These are phyloP conservation scores for Mycocentrospora acerina DNA, from an alignment of 2,329 filamentous ascomycete genomes.

Conservation along the genomic window DNA sequence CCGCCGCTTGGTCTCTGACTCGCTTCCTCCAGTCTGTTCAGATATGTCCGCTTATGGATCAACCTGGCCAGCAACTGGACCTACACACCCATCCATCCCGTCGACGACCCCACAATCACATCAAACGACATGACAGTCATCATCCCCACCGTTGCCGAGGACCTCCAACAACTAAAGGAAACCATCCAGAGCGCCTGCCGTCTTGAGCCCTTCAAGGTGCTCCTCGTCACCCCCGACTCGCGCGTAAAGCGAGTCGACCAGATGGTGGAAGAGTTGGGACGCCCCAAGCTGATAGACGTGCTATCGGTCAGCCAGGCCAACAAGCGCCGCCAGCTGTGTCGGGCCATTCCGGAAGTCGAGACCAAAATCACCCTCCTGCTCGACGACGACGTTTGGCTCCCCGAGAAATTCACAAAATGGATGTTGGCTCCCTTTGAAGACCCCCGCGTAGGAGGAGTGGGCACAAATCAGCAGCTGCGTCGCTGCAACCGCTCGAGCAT, in stretches of 20 bases:
- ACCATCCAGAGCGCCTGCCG: slow-evolving; percentile 77
- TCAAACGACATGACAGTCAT: slow-evolving; percentile 89
- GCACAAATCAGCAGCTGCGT: slow-evolving; percentile 84
- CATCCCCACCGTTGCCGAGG: slow-evolving; percentile 87
- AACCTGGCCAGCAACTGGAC: slow-evolving; percentile 76
- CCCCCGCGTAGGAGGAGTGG: slow-evolving; percentile 79
- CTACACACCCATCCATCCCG: slow-evolving; percentile 82
- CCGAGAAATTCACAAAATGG: slow-evolving; percentile 81
- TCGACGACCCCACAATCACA: slow-evolving; percentile 76
- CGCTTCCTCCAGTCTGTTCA: slow-evolving; percentile 67
- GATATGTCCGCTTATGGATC: slow-evolving; percentile 81
- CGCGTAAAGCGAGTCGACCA: slow-evolving; percentile 69
- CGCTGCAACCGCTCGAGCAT: slow-evolving; percentile 65
- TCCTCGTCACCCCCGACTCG: slow-evolving; percentile 83
- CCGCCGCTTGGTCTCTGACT: slow-evolving; percentile 24
- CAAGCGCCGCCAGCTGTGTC: slow-evolving; percentile 90
- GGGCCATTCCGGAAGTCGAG: slow-evolving; percentile 80
- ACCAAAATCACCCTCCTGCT: slow-evolving; percentile 89
- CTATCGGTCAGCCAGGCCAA: slow-evolving; percentile 83
- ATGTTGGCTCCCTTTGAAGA: slow-evolving; percentile 91
- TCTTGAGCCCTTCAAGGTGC: slow-evolving; percentile 69
- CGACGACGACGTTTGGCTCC: slow-evolving; percentile 95
- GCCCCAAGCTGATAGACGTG: slow-evolving; percentile 66
- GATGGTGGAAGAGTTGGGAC: slow-evolving; percentile 51
- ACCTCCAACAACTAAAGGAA: slow-evolving; percentile 77